Evolutionary conservation across 495 filamentous ascomycete species (phyloP).

Genomic region (Niebla homalea): DNA sequence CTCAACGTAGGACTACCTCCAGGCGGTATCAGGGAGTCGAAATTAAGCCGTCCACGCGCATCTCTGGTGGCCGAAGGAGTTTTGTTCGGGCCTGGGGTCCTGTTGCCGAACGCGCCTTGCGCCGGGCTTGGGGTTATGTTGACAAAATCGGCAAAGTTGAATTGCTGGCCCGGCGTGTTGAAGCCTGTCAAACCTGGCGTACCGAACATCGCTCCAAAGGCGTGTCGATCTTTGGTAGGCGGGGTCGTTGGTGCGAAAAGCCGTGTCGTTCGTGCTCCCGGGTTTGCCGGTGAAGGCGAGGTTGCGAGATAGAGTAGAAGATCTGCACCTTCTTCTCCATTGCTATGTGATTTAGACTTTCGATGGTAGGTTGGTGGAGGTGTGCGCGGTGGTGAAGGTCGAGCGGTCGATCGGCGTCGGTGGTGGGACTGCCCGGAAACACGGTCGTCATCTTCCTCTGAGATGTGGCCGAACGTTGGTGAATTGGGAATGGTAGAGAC

Average conservation of each 20-base stretch:
- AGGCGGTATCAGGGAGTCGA: constrained; percentile 50
- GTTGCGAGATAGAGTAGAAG: constrained; percentile 83
- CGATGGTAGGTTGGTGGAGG: constrained; percentile 56
- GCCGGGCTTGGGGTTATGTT: constrained; percentile 90
- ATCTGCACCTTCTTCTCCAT: constrained; percentile 76
- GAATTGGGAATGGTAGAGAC: constrained; percentile 53
- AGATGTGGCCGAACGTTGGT: constrained; percentile 46
- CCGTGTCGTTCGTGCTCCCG: constrained; percentile 25
- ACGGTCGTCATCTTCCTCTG: constrained; percentile 70
- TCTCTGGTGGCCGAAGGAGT: constrained; percentile 46
- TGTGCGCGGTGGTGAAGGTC: constrained; percentile 69
- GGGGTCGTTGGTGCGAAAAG: constrained; percentile 73
- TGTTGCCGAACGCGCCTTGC: constrained; percentile 61
- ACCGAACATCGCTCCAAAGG: constrained; percentile 83
- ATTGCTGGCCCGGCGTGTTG: constrained; percentile 49
- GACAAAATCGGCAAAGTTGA: constrained; percentile 94
- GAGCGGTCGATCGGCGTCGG: constrained; percentile 36
- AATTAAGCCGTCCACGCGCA: constrained; percentile 49
- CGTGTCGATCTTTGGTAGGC: constrained; percentile 59
- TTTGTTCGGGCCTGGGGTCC: constrained; percentile 43
- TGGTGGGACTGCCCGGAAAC: constrained; percentile 67
- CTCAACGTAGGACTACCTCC: constrained; percentile 15
- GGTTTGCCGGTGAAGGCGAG: constrained; percentile 71
- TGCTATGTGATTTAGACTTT: constrained; percentile 29
- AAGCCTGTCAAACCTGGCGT: constrained; percentile 51